Base-by-base conservation (phyloP, 106 monocot species). In the Acorus gramineus region DNA sequence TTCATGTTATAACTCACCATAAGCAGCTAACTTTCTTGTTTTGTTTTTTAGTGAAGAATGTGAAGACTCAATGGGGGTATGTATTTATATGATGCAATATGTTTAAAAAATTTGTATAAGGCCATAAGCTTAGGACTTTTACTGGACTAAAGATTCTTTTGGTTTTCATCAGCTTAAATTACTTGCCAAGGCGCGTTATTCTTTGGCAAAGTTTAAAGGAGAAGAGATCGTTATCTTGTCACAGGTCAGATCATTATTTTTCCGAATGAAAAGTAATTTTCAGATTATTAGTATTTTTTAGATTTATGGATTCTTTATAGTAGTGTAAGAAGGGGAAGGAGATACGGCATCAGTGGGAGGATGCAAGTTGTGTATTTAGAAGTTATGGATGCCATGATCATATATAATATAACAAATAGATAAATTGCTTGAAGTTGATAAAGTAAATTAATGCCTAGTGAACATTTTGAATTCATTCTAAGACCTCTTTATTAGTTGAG, bases 151-250 rank as follows among this genome's bases (percentile, higher is more conserved):
- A 54, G 49, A 52, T 2, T 8, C 71, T 3, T 9, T 48, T 6
- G 62, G 70, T 70, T 74, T 57, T 58, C 54, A 12, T 55, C 78
- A 96, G 90, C 60, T 90, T 69, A 96, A 90, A 79, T 65, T 96
- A 70, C 66, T 96, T 49, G 87, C 87, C 6, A 96, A 87, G 74
- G 95, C 95, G 53, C 84, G 95, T 4, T 96, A 90, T 74, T 96
- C 95, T 55, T 75, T 83, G 49, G 87, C 95, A 77, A 90, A 78
- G 28, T 96, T 90, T 51, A 68, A 84, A 70, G 95, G 82, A 47
- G 90, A 90, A 78, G 67, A 96, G 54, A 87, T 96, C 42, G 90
- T 90, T 6, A 91, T 96, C 58, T 59, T 96, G 69, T 96, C 95
- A 64, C 95, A 87, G 95, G 95, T 96, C 55, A 67, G 77, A 52